These are phyloP conservation scores for Mycena sanguinolenta DNA, from an alignment of 768 basidiomycete genomes.

Conservation along the genomic window DNA sequence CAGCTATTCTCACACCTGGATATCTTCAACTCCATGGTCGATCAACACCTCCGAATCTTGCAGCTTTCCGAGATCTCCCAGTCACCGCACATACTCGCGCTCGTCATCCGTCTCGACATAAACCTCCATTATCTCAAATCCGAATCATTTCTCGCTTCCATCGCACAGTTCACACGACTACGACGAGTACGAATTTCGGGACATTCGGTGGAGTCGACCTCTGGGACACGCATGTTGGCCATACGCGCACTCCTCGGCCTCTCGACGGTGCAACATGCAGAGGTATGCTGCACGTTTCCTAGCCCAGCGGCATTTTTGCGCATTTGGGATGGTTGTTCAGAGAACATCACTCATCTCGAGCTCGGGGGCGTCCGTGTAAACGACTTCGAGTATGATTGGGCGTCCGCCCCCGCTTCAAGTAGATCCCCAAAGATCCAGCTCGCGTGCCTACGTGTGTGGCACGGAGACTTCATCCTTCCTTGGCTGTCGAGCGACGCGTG, in stretches of 20 bases:
- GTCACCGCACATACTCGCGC: neutral
- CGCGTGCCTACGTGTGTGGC: neutral
- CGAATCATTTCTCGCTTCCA: neutral
- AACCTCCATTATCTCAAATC: neutral
- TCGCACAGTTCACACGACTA: neutral
- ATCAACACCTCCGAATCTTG: neutral
- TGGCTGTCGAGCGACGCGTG: slow-evolving; percentile 1
- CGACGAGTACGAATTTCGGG: neutral
- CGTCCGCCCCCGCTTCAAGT: neutral
- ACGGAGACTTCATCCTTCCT: neutral
- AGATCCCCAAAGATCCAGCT: neutral
- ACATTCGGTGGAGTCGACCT: neutral
- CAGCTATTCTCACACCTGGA: too few relatives aligned
- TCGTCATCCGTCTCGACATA: neutral
- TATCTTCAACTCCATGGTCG: neutral
- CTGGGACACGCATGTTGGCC: neutral
- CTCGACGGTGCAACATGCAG: neutral
- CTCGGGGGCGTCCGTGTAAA: neutral
- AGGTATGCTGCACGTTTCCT: neutral
- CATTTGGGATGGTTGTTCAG: neutral
- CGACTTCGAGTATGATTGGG: slow-evolving; percentile 2
- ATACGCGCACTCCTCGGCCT: neutral
- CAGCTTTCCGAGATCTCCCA: neutral
- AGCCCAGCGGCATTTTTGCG: neutral
- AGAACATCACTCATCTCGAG: neutral